Evolutionary conservation across 106 monocot species (phyloP), one percentile per base, ranked within the genome.

Genomic region (Posidonia australis): DNA sequence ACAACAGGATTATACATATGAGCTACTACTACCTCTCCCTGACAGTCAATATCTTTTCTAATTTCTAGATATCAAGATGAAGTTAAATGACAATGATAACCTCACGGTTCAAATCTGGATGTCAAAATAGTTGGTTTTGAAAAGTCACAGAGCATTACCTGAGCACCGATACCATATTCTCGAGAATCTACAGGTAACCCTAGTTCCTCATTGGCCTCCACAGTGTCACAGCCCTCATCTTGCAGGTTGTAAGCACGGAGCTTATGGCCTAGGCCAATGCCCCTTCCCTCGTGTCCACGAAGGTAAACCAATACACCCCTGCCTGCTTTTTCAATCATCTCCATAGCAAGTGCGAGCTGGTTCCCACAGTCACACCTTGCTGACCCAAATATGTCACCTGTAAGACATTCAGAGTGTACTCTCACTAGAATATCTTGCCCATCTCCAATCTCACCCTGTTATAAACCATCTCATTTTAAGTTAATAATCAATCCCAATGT

Each of bases 211-310:
- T 94, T 94, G 44, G 94, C 94, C 68, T 94, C 94, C 30, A 94
- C 94, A 44, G 94, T 94, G 67, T 94, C 94, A 44, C 75, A 76
- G n/a, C 94, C 94, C 41, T 70, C 70, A 72, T 94, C 94, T 31
- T 94, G 94, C n/a, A 94, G 72, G 60, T 82, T 94, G 69, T 94
- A 94, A 59, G 94, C 94, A 54, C 94, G 86, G 22, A 94, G 86
- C 63, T 94, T 94, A 71, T 94, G 94, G 21, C 94, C 94, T n/a
- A 94, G 68, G 23, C 94, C 94, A 59, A 94, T 94, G 22, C 94
- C 94, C 58, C 94, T 86, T 45, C 89, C 94, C 51, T 94, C 94
- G 49, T 94, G 94, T 0, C 94, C 94, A 59, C 94, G 81, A 51
- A 94, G 89, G 73, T 94, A 90, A 24, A 94, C 89, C 56, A 94